Evolutionary conservation across 2,329 filamentous ascomycete genomes (phyloP).

Genomic region (Colletotrichum ledebouriae): DNA sequence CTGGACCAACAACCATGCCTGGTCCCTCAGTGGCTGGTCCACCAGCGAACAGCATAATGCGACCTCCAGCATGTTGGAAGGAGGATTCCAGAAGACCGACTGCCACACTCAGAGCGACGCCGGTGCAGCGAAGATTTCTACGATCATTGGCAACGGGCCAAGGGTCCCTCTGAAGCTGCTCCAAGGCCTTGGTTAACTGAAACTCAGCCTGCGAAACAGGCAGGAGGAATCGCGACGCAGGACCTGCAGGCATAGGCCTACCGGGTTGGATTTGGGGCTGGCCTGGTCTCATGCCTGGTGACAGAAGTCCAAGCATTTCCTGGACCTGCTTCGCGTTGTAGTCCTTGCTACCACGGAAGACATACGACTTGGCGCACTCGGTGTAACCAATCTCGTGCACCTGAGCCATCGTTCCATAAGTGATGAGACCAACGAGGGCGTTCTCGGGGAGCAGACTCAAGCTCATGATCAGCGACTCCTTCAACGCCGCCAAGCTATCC

Average conservation of each 20-base stretch:
- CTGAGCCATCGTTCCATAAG: conserved; percentile 95
- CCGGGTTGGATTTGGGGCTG: conserved; percentile 81
- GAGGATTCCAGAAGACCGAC: conserved; percentile 93
- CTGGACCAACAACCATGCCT: conserved; percentile 95
- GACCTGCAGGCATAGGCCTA: conserved; percentile 80
- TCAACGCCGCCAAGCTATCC: conserved; percentile 84
- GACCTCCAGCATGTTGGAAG: conserved; percentile 93
- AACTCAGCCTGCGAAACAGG: conserved; percentile 97
- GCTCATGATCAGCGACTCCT: conserved; percentile 89
- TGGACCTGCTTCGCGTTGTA: conserved; percentile 99
- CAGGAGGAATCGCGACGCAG: conserved; percentile 89
- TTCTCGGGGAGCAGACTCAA: conserved; percentile 85
- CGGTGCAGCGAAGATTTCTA: conserved; percentile 90
- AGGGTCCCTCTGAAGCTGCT: conserved; percentile 95
- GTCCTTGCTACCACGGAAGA: conserved; percentile 97
- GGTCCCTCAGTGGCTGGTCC: conserved; percentile 96
- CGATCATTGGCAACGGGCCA: conserved; percentile 97
- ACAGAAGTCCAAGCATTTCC: conserved; percentile 92
- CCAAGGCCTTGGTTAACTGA: conserved; percentile 94
- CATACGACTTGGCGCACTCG: conserved; percentile 98
- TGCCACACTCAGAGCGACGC: conserved; percentile 95
- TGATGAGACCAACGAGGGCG: conserved; percentile 85
- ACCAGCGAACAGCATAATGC: conserved; percentile 97
- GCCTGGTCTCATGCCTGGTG: conserved; percentile 79
- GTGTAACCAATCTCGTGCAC: conserved; percentile 98